Base-by-base conservation (phyloP, 192 early-diverging fungal genomes). In the Funneliformis mosseae region DNA sequence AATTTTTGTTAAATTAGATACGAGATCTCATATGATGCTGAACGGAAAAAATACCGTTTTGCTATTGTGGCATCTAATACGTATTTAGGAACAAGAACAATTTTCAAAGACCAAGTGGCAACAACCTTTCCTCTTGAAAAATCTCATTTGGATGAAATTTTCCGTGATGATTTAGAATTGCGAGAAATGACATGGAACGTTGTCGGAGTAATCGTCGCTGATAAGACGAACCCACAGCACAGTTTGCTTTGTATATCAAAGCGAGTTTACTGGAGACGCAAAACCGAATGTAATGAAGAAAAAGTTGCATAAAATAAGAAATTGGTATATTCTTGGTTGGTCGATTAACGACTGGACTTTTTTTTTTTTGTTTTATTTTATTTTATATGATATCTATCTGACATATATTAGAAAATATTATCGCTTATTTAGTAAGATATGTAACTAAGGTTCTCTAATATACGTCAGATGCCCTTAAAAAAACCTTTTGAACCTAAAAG, bases 41-140 rank as follows among this genome's bases (percentile, higher is more conserved):
- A 38, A 6, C 11, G 11, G 4, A 28, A 81, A 48, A 83, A 83
- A 67, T 87, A 87, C 25, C 81, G 85, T 3, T 84, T 87, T 72
- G 83, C 85, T 0, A 83, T 87, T 55, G 83, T 87, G 27, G 84
- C 83, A 28, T 74, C 83, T 2, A 16, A 28, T 14, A 27, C 50
- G 21, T 41, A 79, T 55, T 71, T 79, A 10, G 50, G 67, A 42
- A n/a, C 27, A 21, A 14, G 33, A 41, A 25, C 16, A 42, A 21
- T 45, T 25, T 39, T 48, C 46, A 68, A 55, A 21, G 28, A 39
- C 10, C 23, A 48, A 60, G 21, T 50, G 25, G n/a, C 25, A 18
- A 50, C 43, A 28, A 39, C 38, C 16, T 69, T 78, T 2, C 78
- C 78, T 23, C 70, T 79, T 28, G n/a, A 50, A 21, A 21, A 21